These are phyloP conservation scores for Trichosporon asahii DNA, from an alignment of 1,284 basidiomycete genomes.

Conservation along the genomic window DNA sequence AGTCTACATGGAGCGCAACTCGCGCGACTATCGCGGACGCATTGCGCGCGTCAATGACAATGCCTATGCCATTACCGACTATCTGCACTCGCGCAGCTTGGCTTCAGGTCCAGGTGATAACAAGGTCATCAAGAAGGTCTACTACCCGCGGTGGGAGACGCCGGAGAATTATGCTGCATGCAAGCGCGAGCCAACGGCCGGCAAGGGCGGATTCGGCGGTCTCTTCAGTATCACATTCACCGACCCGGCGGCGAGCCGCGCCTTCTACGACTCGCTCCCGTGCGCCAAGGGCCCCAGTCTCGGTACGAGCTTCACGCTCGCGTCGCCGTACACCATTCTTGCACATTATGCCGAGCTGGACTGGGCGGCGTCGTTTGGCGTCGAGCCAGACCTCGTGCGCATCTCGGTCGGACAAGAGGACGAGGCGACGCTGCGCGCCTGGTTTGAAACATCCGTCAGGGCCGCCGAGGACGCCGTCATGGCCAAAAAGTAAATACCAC, in stretches of 20 bases:
- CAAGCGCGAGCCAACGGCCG: constrained; percentile 42
- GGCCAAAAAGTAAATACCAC: constrained; percentile 5
- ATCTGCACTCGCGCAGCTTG: constrained; percentile 64
- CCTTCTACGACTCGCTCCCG: constrained; percentile 81
- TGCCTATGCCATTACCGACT: constrained; percentile 74
- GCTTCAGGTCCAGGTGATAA: constrained; percentile 28
- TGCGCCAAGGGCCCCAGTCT: constrained; percentile 90
- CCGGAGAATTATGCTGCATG: constrained; percentile 67
- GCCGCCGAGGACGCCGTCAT: constrained; percentile 51
- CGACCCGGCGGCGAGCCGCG: constrained; percentile 62
- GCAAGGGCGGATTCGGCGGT: constrained; percentile 76
- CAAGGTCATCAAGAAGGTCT: constrained; percentile 73
- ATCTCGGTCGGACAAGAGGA: constrained; percentile 90
- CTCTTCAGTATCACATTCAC: constrained; percentile 89
- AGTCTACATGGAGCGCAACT: constrained; percentile 96
- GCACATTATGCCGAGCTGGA: constrained; percentile 88
- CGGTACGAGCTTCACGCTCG: constrained; percentile 94
- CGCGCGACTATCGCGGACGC: constrained; percentile 80
- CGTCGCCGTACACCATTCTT: constrained; percentile 87
- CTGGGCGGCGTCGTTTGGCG: constrained; percentile 85
- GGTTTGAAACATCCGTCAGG: constrained; percentile 65
- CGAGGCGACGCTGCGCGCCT: constrained; percentile 58
- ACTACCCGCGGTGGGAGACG: constrained; percentile 83
- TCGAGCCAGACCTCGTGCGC: constrained; percentile 78
- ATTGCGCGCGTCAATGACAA: constrained; percentile 77